Conservation (phyloP, 2,329 filamentous ascomycete species). For the Plenodomus lindquistii region DNA sequence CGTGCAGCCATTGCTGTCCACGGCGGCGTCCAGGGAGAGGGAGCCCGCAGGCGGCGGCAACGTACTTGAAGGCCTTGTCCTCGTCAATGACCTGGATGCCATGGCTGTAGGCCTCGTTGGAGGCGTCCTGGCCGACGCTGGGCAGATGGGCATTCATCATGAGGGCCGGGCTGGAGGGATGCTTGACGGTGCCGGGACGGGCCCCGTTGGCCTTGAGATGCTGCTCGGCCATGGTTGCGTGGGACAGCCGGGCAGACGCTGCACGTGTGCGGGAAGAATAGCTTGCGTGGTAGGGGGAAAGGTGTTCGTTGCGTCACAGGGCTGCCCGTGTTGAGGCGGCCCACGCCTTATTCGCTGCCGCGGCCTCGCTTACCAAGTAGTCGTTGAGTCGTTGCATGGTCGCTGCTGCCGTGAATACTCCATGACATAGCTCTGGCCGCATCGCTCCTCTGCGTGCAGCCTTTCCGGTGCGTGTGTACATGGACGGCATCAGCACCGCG, state of each 20-base stretch:
- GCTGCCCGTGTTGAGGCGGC: conserved; percentile 25
- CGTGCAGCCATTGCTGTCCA: conserved; percentile 96
- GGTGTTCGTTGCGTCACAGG: conserved; percentile 45
- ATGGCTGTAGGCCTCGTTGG: conserved; percentile 76
- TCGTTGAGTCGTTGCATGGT: conserved; percentile 21
- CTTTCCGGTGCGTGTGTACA: conserved; percentile 3
- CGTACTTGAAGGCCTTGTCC: conserved; percentile 95
- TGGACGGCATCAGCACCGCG: conserved; percentile 3
- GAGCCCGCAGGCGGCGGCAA: conserved; percentile 5
- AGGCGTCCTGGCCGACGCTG: conserved; percentile 66
- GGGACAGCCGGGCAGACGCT: conserved; percentile 6
- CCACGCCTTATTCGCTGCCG: conserved; percentile 33
- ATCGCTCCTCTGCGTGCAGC: conserved; percentile 20
- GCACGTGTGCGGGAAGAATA: conserved; percentile 39
- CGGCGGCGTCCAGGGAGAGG: conserved; percentile 77
- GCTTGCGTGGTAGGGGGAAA: conserved; percentile 31
- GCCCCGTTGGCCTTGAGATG: conserved; percentile 41
- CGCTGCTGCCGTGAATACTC: conserved; percentile 29
- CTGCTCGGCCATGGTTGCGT: conserved; percentile 32
- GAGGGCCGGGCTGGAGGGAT: conserved; percentile 49
- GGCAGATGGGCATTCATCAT: conserved; percentile 82
- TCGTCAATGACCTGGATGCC: conserved; percentile 97
- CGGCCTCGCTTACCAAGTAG: conserved; percentile 42
- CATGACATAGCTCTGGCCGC: conserved; percentile 23
- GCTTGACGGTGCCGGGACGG: conserved; percentile 42